These are phyloP conservation scores for Colletotrichum truncatum DNA, from an alignment of 2,329 filamentous ascomycete genomes.

Conservation along the genomic window DNA sequence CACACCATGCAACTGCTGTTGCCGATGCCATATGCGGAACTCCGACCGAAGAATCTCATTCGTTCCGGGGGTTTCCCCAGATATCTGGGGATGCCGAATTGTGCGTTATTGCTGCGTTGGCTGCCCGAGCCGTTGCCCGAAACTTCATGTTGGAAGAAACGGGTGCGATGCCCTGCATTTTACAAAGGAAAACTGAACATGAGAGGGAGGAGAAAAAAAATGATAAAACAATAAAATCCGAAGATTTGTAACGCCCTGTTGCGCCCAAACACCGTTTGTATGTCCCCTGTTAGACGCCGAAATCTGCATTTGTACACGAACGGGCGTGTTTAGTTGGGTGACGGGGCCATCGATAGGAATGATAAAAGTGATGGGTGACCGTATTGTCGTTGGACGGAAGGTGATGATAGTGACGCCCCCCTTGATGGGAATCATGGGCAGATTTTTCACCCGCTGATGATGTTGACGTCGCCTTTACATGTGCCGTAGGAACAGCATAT, in stretches of 20 bases:
- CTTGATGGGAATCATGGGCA: conserved; percentile 8
- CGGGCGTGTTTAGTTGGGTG: neutral
- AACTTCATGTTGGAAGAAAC: too few species aligned
- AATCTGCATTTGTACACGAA: neutral
- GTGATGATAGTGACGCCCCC: conserved; percentile 16
- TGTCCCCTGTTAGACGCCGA: neutral
- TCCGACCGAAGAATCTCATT: neutral
- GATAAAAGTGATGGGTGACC: neutral
- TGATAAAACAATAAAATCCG: neutral
- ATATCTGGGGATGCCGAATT: neutral
- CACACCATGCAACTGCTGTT: neutral
- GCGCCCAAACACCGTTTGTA: neutral
- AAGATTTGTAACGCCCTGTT: neutral
- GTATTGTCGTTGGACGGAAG: conserved; percentile 10
- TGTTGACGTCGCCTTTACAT: conserved; percentile 59
- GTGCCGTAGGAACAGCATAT: conserved; percentile 63
- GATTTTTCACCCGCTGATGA: conserved; percentile 49
- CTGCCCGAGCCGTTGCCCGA: too few species aligned
- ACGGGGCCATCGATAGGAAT: neutral
- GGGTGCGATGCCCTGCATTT: too few species aligned
- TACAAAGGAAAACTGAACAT: too few species aligned
- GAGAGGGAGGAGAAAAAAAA: neutral
- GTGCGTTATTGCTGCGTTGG: neutral
- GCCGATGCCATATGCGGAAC: neutral
- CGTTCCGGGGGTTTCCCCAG: neutral